phyloP scores from a whole-genome alignment of 2,329 filamentous ascomycete genomes.

The Alternaria arborescens region DNA sequence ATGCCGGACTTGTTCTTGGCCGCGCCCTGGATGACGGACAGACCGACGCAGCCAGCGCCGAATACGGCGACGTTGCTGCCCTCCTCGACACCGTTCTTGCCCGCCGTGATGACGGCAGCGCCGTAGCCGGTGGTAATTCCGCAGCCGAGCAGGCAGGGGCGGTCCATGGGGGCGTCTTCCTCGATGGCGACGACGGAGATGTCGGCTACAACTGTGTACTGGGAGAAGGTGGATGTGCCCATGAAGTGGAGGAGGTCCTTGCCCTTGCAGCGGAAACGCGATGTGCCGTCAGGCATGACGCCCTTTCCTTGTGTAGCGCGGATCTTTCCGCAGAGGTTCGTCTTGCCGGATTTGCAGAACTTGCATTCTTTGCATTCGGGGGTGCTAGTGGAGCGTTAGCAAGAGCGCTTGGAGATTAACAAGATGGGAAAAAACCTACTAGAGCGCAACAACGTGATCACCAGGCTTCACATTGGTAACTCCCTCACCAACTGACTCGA shows the following conservation, averaged over 20 bases:
- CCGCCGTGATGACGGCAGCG: conserved; percentile 90
- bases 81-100: conserved; percentile 73
- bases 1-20: conserved; percentile 81
- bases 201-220: conserved; percentile 98
- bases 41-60: conserved; percentile 92
- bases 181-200: conserved; percentile 97
- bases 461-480: conserved; percentile 94
- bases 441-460: conserved; percentile 74
- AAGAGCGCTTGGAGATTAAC: too few species aligned
- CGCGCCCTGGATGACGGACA: conserved; percentile 93
- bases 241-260: conserved; percentile 98
- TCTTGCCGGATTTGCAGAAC: conserved; percentile 99
- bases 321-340: conserved; percentile 99
- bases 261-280: conserved; percentile 92
- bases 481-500: conserved; percentile 77
- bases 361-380: conserved; percentile 98
- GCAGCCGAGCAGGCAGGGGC: conserved; percentile 93
- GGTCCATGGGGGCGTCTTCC: conserved; percentile 90
- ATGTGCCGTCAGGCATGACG: conserved; percentile 96
- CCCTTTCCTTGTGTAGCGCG: conserved; percentile 94
- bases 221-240: conserved; percentile 98
- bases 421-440: conserved; percentile 36
- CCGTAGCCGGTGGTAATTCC: conserved; percentile 99
- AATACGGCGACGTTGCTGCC: conserved; percentile 92
- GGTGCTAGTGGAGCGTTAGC: conserved; percentile 67